Base-by-base conservation (phyloP, 352 stramenopile genomes). In the Phytophthora boehmeriae region DNA sequence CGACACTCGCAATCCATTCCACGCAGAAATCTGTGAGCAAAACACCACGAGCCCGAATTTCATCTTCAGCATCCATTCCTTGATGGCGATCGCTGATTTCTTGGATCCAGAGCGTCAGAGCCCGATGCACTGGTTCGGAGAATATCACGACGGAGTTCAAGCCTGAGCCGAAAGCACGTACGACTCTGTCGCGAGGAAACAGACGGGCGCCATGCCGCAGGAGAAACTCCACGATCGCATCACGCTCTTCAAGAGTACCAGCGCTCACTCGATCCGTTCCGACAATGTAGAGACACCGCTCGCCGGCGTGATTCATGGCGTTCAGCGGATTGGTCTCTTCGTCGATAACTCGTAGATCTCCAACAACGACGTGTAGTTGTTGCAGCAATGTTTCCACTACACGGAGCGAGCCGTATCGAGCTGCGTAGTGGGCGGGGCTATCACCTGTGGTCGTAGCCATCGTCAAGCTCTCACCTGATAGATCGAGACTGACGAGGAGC, bases 21-120 rank as follows among this genome's bases (percentile, higher is more conserved):
- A 53, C 19, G 43, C 66, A 68, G 16, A 75, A 22, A 1, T 68
- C 45, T 4, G 50, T 61, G 8, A 75, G 55, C 20, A 70, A 57
- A 17, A 38, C 8, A 6, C 44, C 23, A 8, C 53, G 20, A 10
- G 13, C 23, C 27, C 23, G 32, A 50, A 23, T 17, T 39, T 43
- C 38, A 5, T 34, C 20, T 41, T 2, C 14, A 8, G 9, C 34
- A 16, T 57, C 8, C n/a, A 39, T 10, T 8, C 41, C 34, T n/a
- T 41, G 10, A 1, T 30, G 27, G 22, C 22, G 20, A n/a, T 51
- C 17, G 9, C 11, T 41, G 22, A 19, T 19, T 42, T 74, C 66
- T 20, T 17, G 34, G 1, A 65, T 10, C 59, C 59, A 73, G 3
- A 47, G n/a, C 0, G 2, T 13, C 16, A 68, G 10, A n/a, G 43